phyloP scores from a whole-genome alignment of 345 rosid species.

The Litchi chinensis region DNA sequence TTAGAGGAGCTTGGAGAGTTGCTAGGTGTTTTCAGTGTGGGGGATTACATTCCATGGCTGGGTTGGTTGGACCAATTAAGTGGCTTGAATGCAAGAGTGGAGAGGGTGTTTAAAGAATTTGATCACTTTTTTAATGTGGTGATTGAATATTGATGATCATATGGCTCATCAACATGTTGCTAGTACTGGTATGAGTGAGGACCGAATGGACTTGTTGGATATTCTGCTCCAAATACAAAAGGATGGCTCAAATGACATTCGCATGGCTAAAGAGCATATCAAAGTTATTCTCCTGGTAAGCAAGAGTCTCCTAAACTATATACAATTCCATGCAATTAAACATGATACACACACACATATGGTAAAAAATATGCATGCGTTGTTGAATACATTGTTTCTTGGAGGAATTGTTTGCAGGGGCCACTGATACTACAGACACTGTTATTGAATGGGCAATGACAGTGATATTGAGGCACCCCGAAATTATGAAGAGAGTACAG shows the following conservation, averaged over 20 bases:
- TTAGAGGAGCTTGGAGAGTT: slow-evolving; percentile 20
- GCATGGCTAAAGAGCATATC: slow-evolving; percentile 18
- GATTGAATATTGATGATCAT: slow-evolving; percentile 22
- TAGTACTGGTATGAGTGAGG: neutral
- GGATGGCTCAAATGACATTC: slow-evolving; percentile 3
- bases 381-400: neutral
- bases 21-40: slow-evolving; percentile 11
- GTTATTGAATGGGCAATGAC: slow-evolving; percentile 35
- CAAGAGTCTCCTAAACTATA: neutral
- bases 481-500: slow-evolving; percentile 20
- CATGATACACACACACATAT: neutral
- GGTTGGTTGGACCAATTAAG: slow-evolving; percentile 21
- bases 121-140: slow-evolving; percentile 26
- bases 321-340: neutral
- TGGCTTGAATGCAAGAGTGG: slow-evolving; percentile 25
- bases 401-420: too few species aligned
- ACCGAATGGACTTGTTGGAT: slow-evolving; percentile 25
- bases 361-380: neutral
- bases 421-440: slow-evolving; percentile 31
- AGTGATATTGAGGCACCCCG: slow-evolving; percentile 20
- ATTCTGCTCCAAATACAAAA: slow-evolving; percentile 28
- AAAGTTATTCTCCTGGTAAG: slow-evolving; percentile 35
- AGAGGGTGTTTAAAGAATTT: slow-evolving; percentile 18
- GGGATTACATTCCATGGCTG: slow-evolving; percentile 22
- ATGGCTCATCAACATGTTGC: neutral